phyloP scores from a whole-genome alignment of 1,284 basidiomycete genomes.

The Pulveroboletus sp. region DNA sequence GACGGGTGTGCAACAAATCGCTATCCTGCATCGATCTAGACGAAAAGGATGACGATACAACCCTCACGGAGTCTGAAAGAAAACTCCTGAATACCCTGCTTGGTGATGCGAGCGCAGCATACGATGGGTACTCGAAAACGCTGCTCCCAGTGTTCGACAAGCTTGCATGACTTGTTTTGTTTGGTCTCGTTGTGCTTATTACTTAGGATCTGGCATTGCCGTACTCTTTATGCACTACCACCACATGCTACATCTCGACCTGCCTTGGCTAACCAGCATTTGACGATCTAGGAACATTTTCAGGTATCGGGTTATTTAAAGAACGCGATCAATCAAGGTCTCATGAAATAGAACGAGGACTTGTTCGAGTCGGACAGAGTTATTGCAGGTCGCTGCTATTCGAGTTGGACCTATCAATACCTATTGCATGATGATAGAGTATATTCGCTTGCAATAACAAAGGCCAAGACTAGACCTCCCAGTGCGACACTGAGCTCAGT shows the following conservation, averaged over 20 bases:
- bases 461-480: neutral
- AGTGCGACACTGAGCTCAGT: too few species aligned
- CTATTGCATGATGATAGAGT: neutral
- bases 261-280: neutral
- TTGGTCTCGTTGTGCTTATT: neutral
- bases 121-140: slow-evolving; percentile 9
- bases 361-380: neutral
- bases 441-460: neutral
- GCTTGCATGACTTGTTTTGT: neutral
- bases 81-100: slow-evolving; percentile 11
- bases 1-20: slow-evolving; percentile 11
- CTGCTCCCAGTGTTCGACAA: neutral
- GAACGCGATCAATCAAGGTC: neutral
- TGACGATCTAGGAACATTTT: too few species aligned
- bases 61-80: neutral
- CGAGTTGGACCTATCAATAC: neutral
- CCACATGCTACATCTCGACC: neutral
- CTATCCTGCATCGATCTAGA: neutral
- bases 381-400: too few species aligned
- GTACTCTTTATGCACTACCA: neutral
- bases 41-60: neutral
- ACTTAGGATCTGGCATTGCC: too few species aligned
- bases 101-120: slow-evolving; percentile 13
- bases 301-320: too few species aligned
- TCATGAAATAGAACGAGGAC: neutral